Conservation (phyloP, 1,284 basidiomycete species). For the Leccinum ponderosum region DNA sequence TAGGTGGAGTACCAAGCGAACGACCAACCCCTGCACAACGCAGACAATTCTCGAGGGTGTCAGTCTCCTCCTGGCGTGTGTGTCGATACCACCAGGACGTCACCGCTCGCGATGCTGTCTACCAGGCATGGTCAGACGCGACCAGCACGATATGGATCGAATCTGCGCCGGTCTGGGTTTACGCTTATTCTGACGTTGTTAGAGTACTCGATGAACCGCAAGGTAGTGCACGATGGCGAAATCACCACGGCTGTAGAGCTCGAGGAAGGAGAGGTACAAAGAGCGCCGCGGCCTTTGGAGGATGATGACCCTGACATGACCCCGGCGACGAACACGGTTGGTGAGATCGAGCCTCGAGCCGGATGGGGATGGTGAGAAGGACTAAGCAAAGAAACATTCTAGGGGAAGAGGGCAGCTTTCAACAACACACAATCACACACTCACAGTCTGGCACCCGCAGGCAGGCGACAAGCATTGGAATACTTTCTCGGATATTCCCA, state of each 20-base stretch:
- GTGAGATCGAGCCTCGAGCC: background rate
- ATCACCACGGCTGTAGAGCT: conserved; percentile 20
- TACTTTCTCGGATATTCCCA: no score
- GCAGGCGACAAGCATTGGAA: no score
- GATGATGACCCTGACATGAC: conserved; percentile 11
- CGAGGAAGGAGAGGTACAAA: conserved; percentile 9
- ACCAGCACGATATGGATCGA: conserved; percentile 76
- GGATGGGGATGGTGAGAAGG: background rate
- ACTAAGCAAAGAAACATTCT: no score
- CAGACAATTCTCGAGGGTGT: no score
- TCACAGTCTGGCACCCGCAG: no score
- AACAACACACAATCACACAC: no score
- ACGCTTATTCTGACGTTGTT: conserved; percentile 60
- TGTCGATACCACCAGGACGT: conserved; percentile 42
- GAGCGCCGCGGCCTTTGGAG: background rate
- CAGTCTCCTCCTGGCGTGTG: no score
- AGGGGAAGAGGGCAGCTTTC: no score
- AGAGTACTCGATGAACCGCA: conserved; percentile 62
- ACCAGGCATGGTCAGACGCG: conserved; percentile 69
- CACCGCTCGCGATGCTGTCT: conserved; percentile 47
- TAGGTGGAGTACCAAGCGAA: no score
- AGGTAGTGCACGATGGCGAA: conserved; percentile 44
- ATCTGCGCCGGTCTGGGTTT: conserved; percentile 58
- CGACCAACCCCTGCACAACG: no score
- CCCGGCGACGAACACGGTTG: conserved; percentile 1